Evolutionary conservation across 257 asterid genomes (phyloP).

Genomic region (Lycium barbarum): DNA sequence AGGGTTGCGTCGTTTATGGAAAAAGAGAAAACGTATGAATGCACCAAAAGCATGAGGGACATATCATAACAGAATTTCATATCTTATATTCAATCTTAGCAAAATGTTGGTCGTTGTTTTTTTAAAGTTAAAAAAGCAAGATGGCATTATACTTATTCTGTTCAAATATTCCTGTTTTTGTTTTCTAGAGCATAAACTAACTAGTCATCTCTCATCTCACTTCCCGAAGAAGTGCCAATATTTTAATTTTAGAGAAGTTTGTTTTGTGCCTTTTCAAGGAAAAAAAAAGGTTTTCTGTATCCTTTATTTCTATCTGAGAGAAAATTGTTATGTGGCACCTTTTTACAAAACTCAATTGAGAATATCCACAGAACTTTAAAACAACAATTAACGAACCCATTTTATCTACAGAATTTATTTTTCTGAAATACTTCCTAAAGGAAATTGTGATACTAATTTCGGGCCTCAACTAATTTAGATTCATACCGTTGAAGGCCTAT

Average conservation of each 20-base stretch:
- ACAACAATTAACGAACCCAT: background rate
- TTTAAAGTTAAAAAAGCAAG: background rate
- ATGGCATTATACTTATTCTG: slow-evolving; percentile 1
- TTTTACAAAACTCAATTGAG: background rate
- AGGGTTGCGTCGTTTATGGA: background rate
- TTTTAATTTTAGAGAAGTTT: background rate
- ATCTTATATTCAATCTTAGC: background rate
- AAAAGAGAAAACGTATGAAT: background rate
- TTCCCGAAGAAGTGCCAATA: background rate
- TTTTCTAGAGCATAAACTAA: background rate
- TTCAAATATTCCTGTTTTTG: background rate
- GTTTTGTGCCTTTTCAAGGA: background rate
- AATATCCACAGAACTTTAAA: too few species aligned
- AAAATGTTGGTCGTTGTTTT: background rate
- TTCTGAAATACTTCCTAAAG: background rate
- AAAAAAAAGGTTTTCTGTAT: too few species aligned
- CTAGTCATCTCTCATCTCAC: background rate
- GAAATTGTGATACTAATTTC: background rate
- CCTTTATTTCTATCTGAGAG: background rate
- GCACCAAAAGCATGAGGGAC: slow-evolving; percentile 8
- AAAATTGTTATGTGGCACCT: background rate
- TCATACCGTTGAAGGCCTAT: too few species aligned
- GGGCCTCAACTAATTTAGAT: too few species aligned
- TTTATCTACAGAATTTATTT: background rate
- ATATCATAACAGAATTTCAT: slow-evolving; percentile 8